Conservation (phyloP, 2,329 filamentous ascomycete species). For the Talaromyces sp. region DNA sequence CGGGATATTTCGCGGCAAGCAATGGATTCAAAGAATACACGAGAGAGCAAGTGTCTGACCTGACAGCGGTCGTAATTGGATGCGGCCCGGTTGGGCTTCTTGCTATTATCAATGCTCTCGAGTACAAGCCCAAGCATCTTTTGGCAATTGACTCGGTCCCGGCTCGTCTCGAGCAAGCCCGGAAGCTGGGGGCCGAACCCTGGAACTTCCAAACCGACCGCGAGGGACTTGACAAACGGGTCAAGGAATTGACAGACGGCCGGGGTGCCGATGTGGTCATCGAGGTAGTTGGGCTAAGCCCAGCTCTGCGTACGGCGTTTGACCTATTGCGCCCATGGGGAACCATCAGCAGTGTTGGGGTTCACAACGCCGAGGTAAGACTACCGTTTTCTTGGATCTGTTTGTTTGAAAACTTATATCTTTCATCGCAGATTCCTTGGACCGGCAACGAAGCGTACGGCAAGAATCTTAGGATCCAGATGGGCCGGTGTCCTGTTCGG, state of each 20-base stretch:
- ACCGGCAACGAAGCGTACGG: constrained; percentile 58
- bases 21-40: constrained; percentile 68
- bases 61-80: constrained; percentile 74
- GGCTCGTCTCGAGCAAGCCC: constrained; percentile 68
- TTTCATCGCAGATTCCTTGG: constrained; percentile 57
- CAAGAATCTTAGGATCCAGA: constrained; percentile 69
- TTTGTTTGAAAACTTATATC: background rate
- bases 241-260: constrained; percentile 71
- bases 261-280: constrained; percentile 82
- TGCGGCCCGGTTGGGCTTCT: constrained; percentile 85
- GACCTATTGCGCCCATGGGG: constrained; percentile 70
- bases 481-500: constrained; percentile 72
- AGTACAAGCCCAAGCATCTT: constrained; percentile 68
- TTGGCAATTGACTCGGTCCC: constrained; percentile 77
- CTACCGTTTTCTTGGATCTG: background rate
- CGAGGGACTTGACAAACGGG: constrained; percentile 61
- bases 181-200: constrained; percentile 71
- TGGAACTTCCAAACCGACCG: constrained; percentile 70
- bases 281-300: constrained; percentile 68
- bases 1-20: constrained; percentile 72
- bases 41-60: constrained; percentile 55
- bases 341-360: constrained; percentile 69
- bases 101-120: constrained; percentile 71
- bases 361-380: constrained; percentile 66
- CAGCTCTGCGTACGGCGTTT: constrained; percentile 66